phyloP scores from a whole-genome alignment of 2,329 filamentous ascomycete genomes.

The Didymella pomorum region DNA sequence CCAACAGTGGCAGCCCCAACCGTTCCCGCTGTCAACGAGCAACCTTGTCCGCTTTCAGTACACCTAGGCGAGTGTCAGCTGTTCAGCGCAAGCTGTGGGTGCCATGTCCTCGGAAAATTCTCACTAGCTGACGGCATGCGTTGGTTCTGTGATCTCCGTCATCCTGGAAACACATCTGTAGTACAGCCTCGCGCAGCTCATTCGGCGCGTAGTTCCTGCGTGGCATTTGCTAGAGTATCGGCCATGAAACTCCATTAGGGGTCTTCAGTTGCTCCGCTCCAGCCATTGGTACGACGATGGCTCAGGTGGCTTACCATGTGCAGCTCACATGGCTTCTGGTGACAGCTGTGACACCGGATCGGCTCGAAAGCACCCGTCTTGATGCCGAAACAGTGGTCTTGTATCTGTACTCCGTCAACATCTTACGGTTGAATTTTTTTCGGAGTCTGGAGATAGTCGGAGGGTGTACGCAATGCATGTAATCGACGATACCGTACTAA shows the following conservation, averaged over 20 bases:
- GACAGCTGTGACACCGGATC: slow-evolving; percentile 46
- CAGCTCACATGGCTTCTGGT: slow-evolving; percentile 42
- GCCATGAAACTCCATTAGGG: slow-evolving; percentile 13
- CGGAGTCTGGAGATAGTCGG: background rate
- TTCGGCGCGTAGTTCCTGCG: slow-evolving; percentile 43
- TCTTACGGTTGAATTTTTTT: background rate
- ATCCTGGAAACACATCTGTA: slow-evolving; percentile 21
- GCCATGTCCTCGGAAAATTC: slow-evolving; percentile 7
- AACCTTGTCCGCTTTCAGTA: slow-evolving; percentile 1
- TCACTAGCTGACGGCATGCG: slow-evolving; percentile 9
- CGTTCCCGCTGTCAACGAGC: slow-evolving; percentile 9
- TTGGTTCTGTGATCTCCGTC: slow-evolving; percentile 8
- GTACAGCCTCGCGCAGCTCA: slow-evolving; percentile 25
- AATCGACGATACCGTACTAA: slow-evolving; percentile 8
- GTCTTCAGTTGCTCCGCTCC: slow-evolving; percentile 7
- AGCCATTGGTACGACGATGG: slow-evolving; percentile 29
- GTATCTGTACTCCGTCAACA: slow-evolving; percentile 11
- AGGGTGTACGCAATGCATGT: slow-evolving; percentile 5
- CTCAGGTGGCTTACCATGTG: slow-evolving; percentile 36
- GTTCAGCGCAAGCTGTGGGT: background rate
- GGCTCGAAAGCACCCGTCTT: slow-evolving; percentile 31
- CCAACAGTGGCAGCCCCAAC: background rate
- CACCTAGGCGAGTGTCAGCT: slow-evolving; percentile 7
- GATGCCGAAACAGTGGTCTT: slow-evolving; percentile 30
- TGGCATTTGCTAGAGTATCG: slow-evolving; percentile 21